phyloP scores from a whole-genome alignment of 2,329 filamentous ascomycete species.

The Ophiostoma quercus region DNA sequence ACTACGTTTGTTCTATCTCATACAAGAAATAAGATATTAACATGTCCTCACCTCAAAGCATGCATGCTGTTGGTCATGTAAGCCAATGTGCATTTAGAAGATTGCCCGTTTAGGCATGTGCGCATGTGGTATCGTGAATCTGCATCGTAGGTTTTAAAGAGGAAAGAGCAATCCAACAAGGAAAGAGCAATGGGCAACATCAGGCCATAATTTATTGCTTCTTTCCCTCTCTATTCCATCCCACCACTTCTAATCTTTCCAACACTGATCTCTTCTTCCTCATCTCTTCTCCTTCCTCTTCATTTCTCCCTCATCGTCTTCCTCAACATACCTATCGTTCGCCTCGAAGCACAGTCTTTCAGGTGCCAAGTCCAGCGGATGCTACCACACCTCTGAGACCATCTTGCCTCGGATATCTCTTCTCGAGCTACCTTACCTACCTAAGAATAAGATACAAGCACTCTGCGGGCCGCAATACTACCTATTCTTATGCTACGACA shows the following conservation, averaged over 20 bases:
- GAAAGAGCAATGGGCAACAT: background rate
- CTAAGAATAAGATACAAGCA: background rate
- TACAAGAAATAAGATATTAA: too few species aligned
- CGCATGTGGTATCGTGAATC: background rate
- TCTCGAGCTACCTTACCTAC: background rate
- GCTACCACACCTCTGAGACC: background rate
- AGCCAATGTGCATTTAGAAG: background rate
- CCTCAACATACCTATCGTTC: background rate
- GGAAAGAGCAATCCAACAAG: background rate
- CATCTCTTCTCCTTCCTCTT: background rate
- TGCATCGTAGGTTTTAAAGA: background rate
- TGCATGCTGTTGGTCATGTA: background rate
- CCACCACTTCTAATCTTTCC: background rate
- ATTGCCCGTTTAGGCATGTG: slow-evolving; percentile 1
- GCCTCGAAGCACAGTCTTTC: background rate
- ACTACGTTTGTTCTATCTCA: too few species aligned
- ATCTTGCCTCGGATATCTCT: background rate
- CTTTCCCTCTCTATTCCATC: background rate
- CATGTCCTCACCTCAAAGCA: too few species aligned
- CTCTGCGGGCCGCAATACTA: background rate
- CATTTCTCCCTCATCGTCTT: background rate
- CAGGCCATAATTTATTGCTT: background rate
- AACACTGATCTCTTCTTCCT: background rate
- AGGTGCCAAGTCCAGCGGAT: background rate
- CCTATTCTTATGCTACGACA: background rate